Evolutionary conservation across 192 early-diverging fungal species (phyloP).

Genomic region (Linnemannia exigua): DNA sequence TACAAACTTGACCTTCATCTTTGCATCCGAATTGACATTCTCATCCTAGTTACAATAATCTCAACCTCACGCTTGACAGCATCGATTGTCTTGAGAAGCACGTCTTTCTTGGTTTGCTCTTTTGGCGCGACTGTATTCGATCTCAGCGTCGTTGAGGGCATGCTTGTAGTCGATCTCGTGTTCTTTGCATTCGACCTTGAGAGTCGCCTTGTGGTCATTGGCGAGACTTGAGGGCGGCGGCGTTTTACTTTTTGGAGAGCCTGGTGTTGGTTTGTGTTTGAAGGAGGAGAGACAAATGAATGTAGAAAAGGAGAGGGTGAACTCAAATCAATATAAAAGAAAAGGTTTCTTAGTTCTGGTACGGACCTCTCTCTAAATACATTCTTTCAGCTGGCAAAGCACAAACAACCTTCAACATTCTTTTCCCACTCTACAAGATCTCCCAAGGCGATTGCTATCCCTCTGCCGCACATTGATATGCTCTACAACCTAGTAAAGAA

Average conservation of each 20-base stretch:
- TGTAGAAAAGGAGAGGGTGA: neutral
- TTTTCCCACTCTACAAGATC: neutral
- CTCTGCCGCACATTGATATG: neutral
- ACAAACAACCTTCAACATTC: neutral
- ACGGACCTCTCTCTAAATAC: no score
- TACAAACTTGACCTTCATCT: slow-evolving; percentile 29
- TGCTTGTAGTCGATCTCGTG: slow-evolving; percentile 29
- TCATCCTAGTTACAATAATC: neutral
- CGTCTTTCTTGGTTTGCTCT: slow-evolving; percentile 21
- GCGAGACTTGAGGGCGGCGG: slow-evolving; percentile 23
- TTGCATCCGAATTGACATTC: slow-evolving; percentile 21
- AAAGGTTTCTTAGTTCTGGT: no score
- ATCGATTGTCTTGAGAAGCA: slow-evolving; percentile 1
- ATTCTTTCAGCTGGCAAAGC: neutral
- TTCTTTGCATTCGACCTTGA: slow-evolving; percentile 28
- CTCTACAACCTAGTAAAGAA: neutral
- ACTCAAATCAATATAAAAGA: neutral
- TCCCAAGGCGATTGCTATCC: neutral
- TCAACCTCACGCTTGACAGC: slow-evolving; percentile 32
- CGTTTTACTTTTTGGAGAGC: slow-evolving; percentile 26
- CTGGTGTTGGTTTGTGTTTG: slow-evolving; percentile 5
- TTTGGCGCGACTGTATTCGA: slow-evolving; percentile 26
- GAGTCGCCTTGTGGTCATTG: slow-evolving; percentile 22
- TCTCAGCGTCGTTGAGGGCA: slow-evolving; percentile 17
- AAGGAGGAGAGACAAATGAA: slow-evolving; percentile 26